Percentiles rank a stretch among this genome's conserved stretches.
These are phyloP conservation scores for Eimeria acervulina DNA, from an alignment of 169 alveolate species.

Conservation along the genomic window DNA sequence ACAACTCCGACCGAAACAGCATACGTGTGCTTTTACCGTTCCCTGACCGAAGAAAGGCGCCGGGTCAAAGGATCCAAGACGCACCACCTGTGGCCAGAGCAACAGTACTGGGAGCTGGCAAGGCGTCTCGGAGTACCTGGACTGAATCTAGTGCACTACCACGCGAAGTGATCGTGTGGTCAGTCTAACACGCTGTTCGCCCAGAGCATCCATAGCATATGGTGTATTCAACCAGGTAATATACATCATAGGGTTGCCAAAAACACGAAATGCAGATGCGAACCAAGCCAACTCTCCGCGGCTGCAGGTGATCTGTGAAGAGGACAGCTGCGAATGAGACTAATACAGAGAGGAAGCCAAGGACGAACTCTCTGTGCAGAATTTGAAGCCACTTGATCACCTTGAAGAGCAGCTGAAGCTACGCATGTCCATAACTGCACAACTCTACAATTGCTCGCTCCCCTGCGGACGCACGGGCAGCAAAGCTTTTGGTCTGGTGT, in stretches of 20 bases:
- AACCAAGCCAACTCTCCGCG: background rate
- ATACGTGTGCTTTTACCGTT: background rate
- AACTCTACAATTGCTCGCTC: background rate
- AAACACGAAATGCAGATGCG: background rate
- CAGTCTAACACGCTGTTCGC: background rate
- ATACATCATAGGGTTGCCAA: background rate
- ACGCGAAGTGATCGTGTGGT: background rate
- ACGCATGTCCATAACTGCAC: background rate
- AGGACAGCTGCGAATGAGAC: background rate
- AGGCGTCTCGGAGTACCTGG: background rate
- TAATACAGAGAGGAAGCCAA: background rate
- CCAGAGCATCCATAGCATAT: background rate
- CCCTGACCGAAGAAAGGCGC: background rate
- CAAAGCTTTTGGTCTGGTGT: background rate
- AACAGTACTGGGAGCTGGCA: background rate
- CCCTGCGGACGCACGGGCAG: background rate
- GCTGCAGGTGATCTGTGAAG: background rate
- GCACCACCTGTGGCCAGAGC: background rate
- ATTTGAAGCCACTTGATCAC: background rate
- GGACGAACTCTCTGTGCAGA: background rate
- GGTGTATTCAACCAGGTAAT: background rate
- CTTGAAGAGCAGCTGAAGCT: background rate
- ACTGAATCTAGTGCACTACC: background rate
- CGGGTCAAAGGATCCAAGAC: background rate
- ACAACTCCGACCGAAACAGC: no score